phyloP scores from a whole-genome alignment of 371 early-diverging fungal species.

The Dinochytrium kinnereticum region DNA sequence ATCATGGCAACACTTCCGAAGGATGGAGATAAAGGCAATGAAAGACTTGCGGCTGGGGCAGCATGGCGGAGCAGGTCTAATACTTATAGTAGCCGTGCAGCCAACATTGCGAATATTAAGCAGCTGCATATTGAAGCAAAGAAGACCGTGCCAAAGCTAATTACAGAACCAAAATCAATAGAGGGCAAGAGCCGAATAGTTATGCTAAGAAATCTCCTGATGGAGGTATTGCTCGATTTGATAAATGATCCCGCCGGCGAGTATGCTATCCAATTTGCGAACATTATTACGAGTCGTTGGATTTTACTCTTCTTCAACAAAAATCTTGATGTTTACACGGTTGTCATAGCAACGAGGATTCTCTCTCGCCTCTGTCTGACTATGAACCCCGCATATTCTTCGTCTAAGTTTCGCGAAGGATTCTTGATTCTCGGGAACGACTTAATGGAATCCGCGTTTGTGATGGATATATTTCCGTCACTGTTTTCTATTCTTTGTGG shows the following conservation, averaged over 20 bases:
- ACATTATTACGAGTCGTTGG: constrained; percentile 75
- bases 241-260: constrained; percentile 59
- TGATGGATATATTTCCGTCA: constrained; percentile 65
- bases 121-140: not conserved
- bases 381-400: constrained; percentile 60
- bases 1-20: constrained; percentile 69
- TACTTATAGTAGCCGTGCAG: constrained; percentile 7
- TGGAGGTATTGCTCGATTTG: constrained; percentile 76
- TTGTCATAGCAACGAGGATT: constrained; percentile 65
- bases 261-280: constrained; percentile 61
- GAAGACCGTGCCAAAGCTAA: constrained; percentile 46
- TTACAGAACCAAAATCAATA: constrained; percentile 28
- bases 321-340: constrained; percentile 61
- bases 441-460: constrained; percentile 66
- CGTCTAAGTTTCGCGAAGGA: constrained; percentile 68
- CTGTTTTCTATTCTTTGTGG: constrained; percentile 66
- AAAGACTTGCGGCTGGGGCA: not conserved
- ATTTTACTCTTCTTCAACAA: constrained; percentile 68
- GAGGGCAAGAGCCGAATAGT: constrained; percentile 47
- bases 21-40: not conserved
- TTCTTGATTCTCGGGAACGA: constrained; percentile 62
- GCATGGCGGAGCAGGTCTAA: not conserved
- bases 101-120: constrained; percentile 3
- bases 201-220: constrained; percentile 68
- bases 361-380: constrained; percentile 59